Evolutionary conservation across 1,284 basidiomycete species (phyloP).

Genomic region (Hypsizygus ulmarius): DNA sequence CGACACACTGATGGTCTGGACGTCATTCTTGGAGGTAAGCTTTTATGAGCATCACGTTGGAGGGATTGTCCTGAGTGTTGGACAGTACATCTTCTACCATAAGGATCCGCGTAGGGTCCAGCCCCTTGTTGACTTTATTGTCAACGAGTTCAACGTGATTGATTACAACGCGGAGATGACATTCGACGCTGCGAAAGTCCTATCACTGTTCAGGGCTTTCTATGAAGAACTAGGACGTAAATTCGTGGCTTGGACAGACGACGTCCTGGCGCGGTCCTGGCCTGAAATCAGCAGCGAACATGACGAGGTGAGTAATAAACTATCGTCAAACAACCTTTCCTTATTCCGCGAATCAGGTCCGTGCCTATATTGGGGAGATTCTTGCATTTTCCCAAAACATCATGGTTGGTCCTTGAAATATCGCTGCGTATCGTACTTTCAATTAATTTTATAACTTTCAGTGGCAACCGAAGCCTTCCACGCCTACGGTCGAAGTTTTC

Average conservation of each 20-base stretch:
- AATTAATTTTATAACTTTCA: constrained; percentile 24
- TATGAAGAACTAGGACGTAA: constrained; percentile 78
- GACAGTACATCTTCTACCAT: constrained; percentile 69
- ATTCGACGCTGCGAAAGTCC: constrained; percentile 64
- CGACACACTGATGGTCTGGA: constrained; percentile 66
- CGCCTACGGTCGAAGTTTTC: constrained; percentile 67
- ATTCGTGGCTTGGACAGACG: constrained; percentile 74
- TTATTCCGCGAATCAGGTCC: constrained; percentile 43
- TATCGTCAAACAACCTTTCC: neutral
- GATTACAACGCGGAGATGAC: constrained; percentile 78
- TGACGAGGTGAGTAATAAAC: constrained; percentile 57
- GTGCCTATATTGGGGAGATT: constrained; percentile 71
- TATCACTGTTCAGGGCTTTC: constrained; percentile 61
- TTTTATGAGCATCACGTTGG: neutral
- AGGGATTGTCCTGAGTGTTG: constrained; percentile 4
- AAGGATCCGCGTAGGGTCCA: constrained; percentile 85
- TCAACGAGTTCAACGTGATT: constrained; percentile 57
- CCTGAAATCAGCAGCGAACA: constrained; percentile 72
- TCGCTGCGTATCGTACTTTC: neutral
- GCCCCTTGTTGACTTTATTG: constrained; percentile 73
- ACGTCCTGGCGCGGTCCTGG: constrained; percentile 70
- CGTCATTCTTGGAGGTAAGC: constrained; percentile 66
- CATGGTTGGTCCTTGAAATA: constrained; percentile 45
- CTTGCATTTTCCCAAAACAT: constrained; percentile 73
- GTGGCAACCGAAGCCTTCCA: constrained; percentile 70